A percentile compares a stretch with the other conserved stretches of the same genome.
Evolutionary conservation across 2,329 filamentous ascomycete species (phyloP).

Genomic region (Xenoacremonium recifei): DNA sequence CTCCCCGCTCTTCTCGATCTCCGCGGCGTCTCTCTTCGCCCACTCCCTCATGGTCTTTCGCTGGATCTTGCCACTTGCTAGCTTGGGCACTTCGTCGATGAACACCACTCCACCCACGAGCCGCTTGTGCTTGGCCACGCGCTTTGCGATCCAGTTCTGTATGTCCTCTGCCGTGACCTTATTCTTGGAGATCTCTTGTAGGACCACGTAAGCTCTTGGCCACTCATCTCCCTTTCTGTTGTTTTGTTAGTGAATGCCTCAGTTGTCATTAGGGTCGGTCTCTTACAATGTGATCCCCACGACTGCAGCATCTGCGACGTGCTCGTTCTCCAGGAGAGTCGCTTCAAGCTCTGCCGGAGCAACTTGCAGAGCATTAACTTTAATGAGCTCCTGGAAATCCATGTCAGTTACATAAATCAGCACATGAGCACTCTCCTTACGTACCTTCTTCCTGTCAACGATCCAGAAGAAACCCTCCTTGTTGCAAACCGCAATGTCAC

Average conservation of each 20-base stretch:
- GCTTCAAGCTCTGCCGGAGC: constrained; percentile 58
- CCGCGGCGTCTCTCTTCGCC: constrained; percentile 50
- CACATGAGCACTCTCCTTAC: neutral
- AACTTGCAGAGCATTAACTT: constrained; percentile 59
- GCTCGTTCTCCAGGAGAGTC: constrained; percentile 48
- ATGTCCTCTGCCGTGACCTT: constrained; percentile 52
- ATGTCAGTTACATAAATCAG: constrained; percentile 10
- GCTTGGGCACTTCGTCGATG: constrained; percentile 55
- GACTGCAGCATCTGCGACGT: constrained; percentile 53
- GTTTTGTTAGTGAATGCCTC: constrained; percentile 1
- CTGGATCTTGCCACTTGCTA: constrained; percentile 58
- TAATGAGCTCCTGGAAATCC: constrained; percentile 50
- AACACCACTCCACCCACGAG: constrained; percentile 52
- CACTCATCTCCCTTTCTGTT: constrained; percentile 46
- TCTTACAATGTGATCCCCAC: constrained; percentile 50
- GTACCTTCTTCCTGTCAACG: constrained; percentile 47
- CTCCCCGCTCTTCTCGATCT: constrained; percentile 23
- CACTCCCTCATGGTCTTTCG: constrained; percentile 55
- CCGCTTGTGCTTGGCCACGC: constrained; percentile 52
- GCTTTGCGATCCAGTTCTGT: constrained; percentile 42
- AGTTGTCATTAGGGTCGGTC: neutral
- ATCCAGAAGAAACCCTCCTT: constrained; percentile 45
- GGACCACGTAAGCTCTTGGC: constrained; percentile 51
- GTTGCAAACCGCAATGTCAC: constrained; percentile 53
- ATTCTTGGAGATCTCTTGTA: constrained; percentile 45